Evolutionary conservation across 1,139 yeast species (phyloP), one percentile per base, ranked within the genome.

Genomic region (Saccharomyces hybrid): DNA sequence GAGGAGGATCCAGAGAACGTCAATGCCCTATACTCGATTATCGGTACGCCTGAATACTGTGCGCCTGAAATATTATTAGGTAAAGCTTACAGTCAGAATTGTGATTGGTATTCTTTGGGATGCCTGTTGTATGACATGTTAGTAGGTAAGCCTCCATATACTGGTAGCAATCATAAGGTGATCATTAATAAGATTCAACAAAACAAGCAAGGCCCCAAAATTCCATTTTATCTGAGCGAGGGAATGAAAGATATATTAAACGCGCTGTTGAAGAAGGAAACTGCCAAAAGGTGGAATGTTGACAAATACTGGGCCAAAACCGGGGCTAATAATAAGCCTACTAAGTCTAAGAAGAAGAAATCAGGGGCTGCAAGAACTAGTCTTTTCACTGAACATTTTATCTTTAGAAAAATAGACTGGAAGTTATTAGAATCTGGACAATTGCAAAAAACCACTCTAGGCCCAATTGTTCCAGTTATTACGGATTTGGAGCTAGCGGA

Each of bases 91-190:
- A 93, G 90, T 60, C 84, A 80, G 60, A 79, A 84, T 8, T 97
- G 95, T 9, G 99, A 93, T 68, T 93, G 97, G 96, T 93, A 98
- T 95, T 89, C 97, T 0, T 75, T 93, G 31, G 98, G 99, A 0
- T 89, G 97, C 60, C 88, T 93, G 6, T 79, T 89, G 31, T 89
- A 76, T 68, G 98, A 93, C 70, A 78, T 93, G 75, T 75, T 93
- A 47, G 87, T 96, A 0, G 98, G 99, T 0, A 79, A 85, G 50
- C 98, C 99, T 1, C 99, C 99, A 2, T 91, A 89, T 69, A 88
- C 96, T 0, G 99, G 98, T 2, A 85, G 82, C 58, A 89, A 87
- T 65, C 88, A 88, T 67, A 88, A 88, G 67, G 81, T 82, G 54
- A 89, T 93, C 50, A 78, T 86, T 65, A 91, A 88, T 60, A 90